phyloP scores from a whole-genome alignment of 2,329 filamentous ascomycete species.

The Pezicula carpinea region DNA sequence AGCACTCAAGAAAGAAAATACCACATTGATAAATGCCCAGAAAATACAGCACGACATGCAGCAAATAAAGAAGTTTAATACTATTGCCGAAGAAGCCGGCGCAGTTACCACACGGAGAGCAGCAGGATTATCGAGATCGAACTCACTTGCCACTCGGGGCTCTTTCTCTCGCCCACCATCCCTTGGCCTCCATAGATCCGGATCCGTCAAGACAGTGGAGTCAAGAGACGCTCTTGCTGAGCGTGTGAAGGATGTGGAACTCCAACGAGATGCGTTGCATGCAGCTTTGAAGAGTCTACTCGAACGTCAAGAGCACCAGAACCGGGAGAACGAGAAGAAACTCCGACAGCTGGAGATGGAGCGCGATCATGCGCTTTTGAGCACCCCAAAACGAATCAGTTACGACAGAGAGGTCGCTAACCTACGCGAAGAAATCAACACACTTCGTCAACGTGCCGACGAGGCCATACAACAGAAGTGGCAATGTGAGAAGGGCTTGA shows the following conservation, averaged over 20 bases:
- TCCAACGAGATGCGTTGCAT: constrained; percentile 89
- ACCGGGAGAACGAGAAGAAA: constrained; percentile 76
- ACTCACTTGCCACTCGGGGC: constrained; percentile 50
- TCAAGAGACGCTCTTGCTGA: constrained; percentile 67
- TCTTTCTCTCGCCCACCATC: constrained; percentile 27
- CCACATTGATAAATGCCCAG: constrained; percentile 40
- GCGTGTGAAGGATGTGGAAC: constrained; percentile 85
- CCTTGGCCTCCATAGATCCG: constrained; percentile 52
- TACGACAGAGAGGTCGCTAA: constrained; percentile 80
- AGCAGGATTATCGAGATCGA: constrained; percentile 57
- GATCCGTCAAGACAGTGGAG: constrained; percentile 41
- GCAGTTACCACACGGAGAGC: constrained; percentile 10
- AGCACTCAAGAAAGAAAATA: constrained; percentile 62
- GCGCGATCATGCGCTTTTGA: constrained; percentile 65
- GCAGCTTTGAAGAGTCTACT: constrained; percentile 79
- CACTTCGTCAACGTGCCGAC: constrained; percentile 80
- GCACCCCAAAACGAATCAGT: constrained; percentile 67
- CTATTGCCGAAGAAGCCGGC: constrained; percentile 56
- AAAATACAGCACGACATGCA: constrained; percentile 42
- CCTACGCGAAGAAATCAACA: constrained; percentile 78
- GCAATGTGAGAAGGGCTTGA: constrained; percentile 87
- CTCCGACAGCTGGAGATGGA: constrained; percentile 74
- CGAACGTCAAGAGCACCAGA: constrained; percentile 79
- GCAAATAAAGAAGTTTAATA: constrained; percentile 47
- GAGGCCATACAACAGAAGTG: constrained; percentile 95